These are phyloP conservation scores for Discostella stelligera DNA, from an alignment of 352 stramenopile species.

Conservation along the genomic window DNA sequence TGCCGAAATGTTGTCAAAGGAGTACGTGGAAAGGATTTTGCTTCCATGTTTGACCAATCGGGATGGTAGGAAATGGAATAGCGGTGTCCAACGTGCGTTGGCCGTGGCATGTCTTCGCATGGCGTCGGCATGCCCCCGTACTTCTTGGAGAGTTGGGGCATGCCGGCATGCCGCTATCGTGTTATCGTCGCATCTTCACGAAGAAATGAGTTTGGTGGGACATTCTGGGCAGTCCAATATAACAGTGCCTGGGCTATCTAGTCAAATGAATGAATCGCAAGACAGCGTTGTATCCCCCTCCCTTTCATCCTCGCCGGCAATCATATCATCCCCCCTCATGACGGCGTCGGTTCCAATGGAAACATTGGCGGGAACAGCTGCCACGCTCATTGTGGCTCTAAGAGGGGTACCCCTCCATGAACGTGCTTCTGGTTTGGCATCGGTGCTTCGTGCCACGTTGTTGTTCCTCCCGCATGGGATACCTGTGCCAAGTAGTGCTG, in stretches of 20 bases:
- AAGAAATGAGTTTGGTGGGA: conserved; percentile 11
- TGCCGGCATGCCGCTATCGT: conserved; percentile 42
- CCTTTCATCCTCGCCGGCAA: background rate
- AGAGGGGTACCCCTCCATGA: conserved; percentile 61
- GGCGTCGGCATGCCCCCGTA: conserved; percentile 47
- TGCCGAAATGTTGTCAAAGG: conserved; percentile 49
- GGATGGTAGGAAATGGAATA: conserved; percentile 12
- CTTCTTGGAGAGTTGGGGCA: conserved; percentile 51
- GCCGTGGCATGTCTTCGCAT: conserved; percentile 59
- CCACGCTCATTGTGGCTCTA: conserved; percentile 55
- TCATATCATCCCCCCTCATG: conserved; percentile 4
- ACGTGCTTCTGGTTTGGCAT: conserved; percentile 45
- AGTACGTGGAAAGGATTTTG: conserved; percentile 53
- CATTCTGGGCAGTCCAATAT: conserved; percentile 2
- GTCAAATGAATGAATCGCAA: background rate
- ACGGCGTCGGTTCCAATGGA: conserved; percentile 29
- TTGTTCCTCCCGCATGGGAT: conserved; percentile 48
- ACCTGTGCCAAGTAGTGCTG: conserved; percentile 20
- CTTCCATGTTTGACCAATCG: conserved; percentile 46
- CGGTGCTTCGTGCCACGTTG: conserved; percentile 46
- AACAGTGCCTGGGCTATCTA: background rate
- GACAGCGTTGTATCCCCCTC: conserved; percentile 10
- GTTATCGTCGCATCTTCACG: conserved; percentile 44
- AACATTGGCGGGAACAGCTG: conserved; percentile 41
- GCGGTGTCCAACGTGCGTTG: conserved; percentile 21